phyloP scores from a whole-genome alignment of 306 rosid species.

The Pterocarpus santalinus region DNA sequence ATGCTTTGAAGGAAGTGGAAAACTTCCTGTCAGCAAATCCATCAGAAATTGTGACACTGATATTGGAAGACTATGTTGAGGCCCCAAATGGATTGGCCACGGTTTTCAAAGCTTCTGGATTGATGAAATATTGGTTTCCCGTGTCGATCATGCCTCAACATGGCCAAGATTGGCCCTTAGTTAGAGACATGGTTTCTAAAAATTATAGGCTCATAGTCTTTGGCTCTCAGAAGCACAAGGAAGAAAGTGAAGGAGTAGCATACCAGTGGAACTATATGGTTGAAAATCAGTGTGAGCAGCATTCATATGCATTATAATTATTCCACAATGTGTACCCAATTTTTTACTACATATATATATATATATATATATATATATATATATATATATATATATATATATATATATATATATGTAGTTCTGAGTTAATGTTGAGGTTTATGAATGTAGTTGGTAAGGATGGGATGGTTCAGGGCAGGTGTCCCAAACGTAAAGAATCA shows the following conservation, averaged over 20 bases:
- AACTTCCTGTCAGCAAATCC: constrained; percentile 50
- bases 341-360: not conserved
- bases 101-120: constrained; percentile 49
- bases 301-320: not conserved
- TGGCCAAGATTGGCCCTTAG: constrained; percentile 60
- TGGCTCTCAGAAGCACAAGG: constrained; percentile 47
- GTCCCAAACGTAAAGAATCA: constrained; percentile 49
- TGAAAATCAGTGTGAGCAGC: constrained; percentile 55
- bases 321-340: not conserved
- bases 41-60: constrained; percentile 57
- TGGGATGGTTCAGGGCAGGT: constrained; percentile 52
- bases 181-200: constrained; percentile 49
- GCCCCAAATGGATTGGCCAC: constrained; percentile 48
- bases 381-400: no score
- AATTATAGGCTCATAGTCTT: constrained; percentile 56
- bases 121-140: constrained; percentile 60
- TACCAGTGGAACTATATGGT: constrained; percentile 62
- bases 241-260: constrained; percentile 59
- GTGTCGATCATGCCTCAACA: constrained; percentile 51
- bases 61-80: constrained; percentile 59
- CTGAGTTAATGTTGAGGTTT: constrained; percentile 10
- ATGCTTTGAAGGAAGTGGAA: constrained; percentile 53
- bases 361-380: no score
- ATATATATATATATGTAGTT: no score
- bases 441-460: constrained; percentile 50